phyloP scores from a whole-genome alignment of 2,329 filamentous ascomycete species.

The Macrophomina tecta region DNA sequence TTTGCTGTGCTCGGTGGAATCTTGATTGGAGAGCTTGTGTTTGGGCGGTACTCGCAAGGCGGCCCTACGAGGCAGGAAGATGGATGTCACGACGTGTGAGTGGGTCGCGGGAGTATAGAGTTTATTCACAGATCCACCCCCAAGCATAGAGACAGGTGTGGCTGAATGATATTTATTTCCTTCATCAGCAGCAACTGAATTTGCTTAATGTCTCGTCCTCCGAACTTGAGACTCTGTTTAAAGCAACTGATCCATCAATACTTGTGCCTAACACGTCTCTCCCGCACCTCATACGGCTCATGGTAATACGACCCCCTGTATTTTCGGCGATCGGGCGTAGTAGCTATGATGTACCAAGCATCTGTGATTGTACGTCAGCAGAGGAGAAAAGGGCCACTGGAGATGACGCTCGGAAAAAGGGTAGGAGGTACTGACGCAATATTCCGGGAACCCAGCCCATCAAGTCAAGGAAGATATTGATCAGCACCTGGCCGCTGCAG shows the following conservation, averaged over 20 bases:
- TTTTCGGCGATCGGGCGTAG: not conserved
- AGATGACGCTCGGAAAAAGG: not conserved
- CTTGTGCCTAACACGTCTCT: not conserved
- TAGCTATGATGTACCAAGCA: constrained; percentile 6
- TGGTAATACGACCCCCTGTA: not conserved
- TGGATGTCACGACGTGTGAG: constrained; percentile 36
- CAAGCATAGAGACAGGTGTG: no score
- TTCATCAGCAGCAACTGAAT: no score
- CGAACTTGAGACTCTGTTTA: no score
- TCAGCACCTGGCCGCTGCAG: not conserved
- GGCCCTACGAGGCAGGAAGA: constrained; percentile 35
- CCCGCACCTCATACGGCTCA: not conserved
- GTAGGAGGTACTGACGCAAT: not conserved
- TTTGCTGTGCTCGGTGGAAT: constrained; percentile 40
- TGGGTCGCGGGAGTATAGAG: no score
- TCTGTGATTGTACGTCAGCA: not conserved
- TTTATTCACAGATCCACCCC: no score
- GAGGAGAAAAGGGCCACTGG: not conserved
- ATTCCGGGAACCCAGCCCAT: not conserved
- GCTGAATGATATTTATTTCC: no score
- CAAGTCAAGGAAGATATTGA: not conserved
- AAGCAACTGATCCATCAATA: no score
- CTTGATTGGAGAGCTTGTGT: constrained; percentile 37
- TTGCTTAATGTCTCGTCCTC: no score
- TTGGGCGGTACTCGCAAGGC: constrained; percentile 37